Percentiles rank a stretch among this genome's conserved stretches.
Evolutionary conservation across 768 basidiomycete species (phyloP).

Genomic region (Collybia sp.): DNA sequence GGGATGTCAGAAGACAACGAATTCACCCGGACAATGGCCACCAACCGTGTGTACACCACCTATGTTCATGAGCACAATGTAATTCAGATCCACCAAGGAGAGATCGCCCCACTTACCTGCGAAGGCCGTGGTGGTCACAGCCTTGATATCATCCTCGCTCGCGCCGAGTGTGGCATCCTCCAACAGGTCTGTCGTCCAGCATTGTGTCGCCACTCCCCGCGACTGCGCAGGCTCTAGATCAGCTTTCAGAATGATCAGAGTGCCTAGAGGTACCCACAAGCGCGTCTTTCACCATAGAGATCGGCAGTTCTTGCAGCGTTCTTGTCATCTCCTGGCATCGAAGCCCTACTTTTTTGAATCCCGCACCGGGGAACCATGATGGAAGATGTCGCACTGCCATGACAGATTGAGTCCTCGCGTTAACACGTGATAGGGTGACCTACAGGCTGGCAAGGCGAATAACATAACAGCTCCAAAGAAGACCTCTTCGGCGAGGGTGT

Average conservation of each 20-base stretch:
- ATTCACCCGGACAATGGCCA: neutral
- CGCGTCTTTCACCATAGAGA: too few relatives aligned
- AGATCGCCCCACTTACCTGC: too few relatives aligned
- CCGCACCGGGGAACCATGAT: constrained; percentile 56
- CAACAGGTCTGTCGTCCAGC: too few relatives aligned
- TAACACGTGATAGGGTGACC: constrained; percentile 7
- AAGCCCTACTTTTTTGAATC: constrained; percentile 42
- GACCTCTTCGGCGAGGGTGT: constrained; percentile 32
- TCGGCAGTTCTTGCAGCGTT: too few relatives aligned
- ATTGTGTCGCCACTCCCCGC: too few relatives aligned
- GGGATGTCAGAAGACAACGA: neutral
- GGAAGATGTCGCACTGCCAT: constrained; percentile 40
- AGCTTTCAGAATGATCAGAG: too few relatives aligned
- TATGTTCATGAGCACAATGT: neutral
- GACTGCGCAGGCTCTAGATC: too few relatives aligned
- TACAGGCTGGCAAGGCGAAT: constrained; percentile 43
- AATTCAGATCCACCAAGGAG: too few relatives aligned
- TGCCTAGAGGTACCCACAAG: too few relatives aligned
- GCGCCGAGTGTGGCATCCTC: too few relatives aligned
- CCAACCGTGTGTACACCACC: constrained; percentile 13
- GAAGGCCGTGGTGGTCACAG: too few relatives aligned
- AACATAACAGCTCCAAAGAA: constrained; percentile 44
- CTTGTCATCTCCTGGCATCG: neutral
- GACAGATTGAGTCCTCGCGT: neutral
- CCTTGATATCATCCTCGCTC: too few relatives aligned